Evolutionary conservation across 2,329 filamentous ascomycete species (phyloP), one percentile per base, ranked within the genome.

Genomic region (Colletotrichum spinosum): DNA sequence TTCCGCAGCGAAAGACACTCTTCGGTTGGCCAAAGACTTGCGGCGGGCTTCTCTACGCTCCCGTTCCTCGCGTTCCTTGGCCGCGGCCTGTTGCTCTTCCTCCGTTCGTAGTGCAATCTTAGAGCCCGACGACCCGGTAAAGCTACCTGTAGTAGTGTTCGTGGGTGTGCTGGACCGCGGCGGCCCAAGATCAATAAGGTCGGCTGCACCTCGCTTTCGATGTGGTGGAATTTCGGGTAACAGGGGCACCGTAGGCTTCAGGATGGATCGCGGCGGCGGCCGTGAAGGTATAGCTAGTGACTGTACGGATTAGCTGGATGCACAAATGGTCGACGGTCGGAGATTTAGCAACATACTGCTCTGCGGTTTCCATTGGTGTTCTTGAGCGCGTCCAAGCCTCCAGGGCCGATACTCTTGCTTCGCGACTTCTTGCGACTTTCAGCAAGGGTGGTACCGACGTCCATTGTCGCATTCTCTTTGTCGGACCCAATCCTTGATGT

Each of bases 1-100:
- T 79, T 99, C 96, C 1, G 96, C 96, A 5, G 96, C 96, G 78
- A 99, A 99, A 0, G 95, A 98, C 39, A 99, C 96, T 74, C 96
- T 89, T 73, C 96, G 89, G 76, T 96, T 97, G 52, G 95, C 94
- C 62, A 97, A 86, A 15, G 94, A 97, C 76, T 98, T 98, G 71
- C 96, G 88, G 68, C 96, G 90, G 49, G 93, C 94, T 76, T 97
- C 96, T 71, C 94, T 87, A 60, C 94, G 87, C 71, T 95, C 90
- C 46, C 86, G 84, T 68, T 92, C 90, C 69, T 92, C 90, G 33
- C 88, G 85, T 72, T 92, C 90, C 66, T 87, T 84, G 8, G 88
- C 88, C 2, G 90, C 89, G 10, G 88, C 88, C 72, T 91, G 87
- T 70, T 91, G 89, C 70, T 92, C 87, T 70, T 92, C 89, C 72